Conservation (phyloP, 2,329 filamentous ascomycete genomes). For the Phialophora macrospora region DNA sequence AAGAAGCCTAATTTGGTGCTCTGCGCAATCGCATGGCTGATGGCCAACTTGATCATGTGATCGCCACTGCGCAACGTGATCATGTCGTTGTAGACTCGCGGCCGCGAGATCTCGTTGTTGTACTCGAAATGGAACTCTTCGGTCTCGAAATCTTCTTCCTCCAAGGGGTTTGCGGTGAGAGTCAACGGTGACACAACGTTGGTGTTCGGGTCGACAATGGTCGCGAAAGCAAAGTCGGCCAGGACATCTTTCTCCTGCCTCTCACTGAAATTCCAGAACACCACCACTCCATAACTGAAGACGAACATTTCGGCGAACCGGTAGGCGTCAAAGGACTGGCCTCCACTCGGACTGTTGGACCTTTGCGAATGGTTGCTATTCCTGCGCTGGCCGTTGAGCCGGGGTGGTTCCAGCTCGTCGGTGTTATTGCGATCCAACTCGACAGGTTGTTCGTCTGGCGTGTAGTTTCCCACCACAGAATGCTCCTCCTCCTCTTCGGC, state of each 20-base stretch:
- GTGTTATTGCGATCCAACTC: slow-evolving; percentile 35
- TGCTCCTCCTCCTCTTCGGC: slow-evolving; percentile 67
- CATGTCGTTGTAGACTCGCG: slow-evolving; percentile 98
- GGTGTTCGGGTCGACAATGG: slow-evolving; percentile 42
- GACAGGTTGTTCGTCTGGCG: slow-evolving; percentile 43
- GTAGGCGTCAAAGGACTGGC: slow-evolving; percentile 71
- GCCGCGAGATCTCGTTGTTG: slow-evolving; percentile 80
- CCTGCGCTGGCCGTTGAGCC: slow-evolving; percentile 42
- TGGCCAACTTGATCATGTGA: slow-evolving; percentile 76
- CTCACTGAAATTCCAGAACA: slow-evolving; percentile 99
- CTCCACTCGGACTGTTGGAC: slow-evolving; percentile 52
- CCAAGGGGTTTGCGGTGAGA: slow-evolving; percentile 77
- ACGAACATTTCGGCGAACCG: slow-evolving; percentile 94
- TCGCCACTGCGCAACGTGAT: slow-evolving; percentile 92
- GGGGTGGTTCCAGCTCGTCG: slow-evolving; percentile 41
- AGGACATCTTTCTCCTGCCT: slow-evolving; percentile 95
- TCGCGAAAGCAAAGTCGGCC: slow-evolving; percentile 83
- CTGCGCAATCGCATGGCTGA: slow-evolving; percentile 91
- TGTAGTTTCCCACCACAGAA: slow-evolving; percentile 49
- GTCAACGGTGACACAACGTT: slow-evolving; percentile 54
- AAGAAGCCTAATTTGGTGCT: slow-evolving; percentile 97
- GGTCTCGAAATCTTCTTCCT: slow-evolving; percentile 91
- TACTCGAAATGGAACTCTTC: slow-evolving; percentile 99
- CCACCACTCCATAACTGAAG: slow-evolving; percentile 94
- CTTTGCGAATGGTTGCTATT: slow-evolving; percentile 43